A percentile compares a stretch with the other conserved stretches of the same genome.
Conservation (phyloP, 192 early-diverging fungal species). For the Linnemannia schmuckeri region DNA sequence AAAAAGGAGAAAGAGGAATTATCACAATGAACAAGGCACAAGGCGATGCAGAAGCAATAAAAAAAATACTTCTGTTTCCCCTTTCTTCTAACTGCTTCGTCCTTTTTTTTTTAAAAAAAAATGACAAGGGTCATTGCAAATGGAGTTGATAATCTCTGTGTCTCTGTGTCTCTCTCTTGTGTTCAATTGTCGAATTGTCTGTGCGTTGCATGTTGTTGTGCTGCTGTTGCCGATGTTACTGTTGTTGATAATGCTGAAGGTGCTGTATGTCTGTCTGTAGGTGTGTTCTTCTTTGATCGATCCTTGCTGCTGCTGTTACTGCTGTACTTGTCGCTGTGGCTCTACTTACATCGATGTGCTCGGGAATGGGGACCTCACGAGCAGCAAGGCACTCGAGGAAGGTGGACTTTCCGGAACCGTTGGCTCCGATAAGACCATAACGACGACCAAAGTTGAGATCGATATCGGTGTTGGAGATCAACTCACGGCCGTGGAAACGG, state of each 20-base stretch:
- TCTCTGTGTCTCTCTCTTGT: no score
- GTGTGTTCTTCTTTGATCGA: neutral
- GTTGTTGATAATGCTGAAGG: neutral
- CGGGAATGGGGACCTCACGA: constrained; percentile 95
- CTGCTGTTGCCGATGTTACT: neutral
- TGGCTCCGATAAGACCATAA: constrained; percentile 95
- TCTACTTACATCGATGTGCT: constrained; percentile 89
- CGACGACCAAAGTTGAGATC: constrained; percentile 99
- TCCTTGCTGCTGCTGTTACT: neutral
- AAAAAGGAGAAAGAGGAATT: constrained; percentile 10
- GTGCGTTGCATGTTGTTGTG: no score
- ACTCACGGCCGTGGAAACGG: constrained; percentile 92
- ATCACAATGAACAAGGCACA: neutral
- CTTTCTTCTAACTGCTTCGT: neutral
- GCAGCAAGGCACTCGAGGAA: constrained; percentile 94
- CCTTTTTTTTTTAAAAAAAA: neutral
- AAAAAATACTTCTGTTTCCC: neutral
- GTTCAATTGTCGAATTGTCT: no score
- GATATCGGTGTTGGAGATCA: constrained; percentile 93
- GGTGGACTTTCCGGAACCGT: constrained; percentile 97
- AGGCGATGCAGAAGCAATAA: neutral
- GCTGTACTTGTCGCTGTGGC: neutral
- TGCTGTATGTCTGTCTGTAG: neutral
- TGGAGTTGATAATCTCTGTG: no score
- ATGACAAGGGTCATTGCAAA: neutral